These are phyloP conservation scores for Fusarium sp. DNA, from an alignment of 2,329 filamentous ascomycete species.

Conservation along the genomic window DNA sequence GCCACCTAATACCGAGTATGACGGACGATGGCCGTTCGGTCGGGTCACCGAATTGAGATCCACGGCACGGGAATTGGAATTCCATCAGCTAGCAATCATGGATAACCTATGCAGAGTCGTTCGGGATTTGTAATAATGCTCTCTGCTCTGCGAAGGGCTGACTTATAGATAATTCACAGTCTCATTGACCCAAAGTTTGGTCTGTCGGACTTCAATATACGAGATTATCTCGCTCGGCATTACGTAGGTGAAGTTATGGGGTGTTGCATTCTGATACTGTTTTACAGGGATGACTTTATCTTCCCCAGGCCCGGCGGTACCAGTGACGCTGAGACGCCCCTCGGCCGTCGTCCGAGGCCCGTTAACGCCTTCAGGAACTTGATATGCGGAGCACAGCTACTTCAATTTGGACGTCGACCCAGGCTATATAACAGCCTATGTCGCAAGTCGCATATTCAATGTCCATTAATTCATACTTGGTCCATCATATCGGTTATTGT, in stretches of 20 bases:
- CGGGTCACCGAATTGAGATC: neutral
- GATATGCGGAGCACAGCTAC: constrained; percentile 36
- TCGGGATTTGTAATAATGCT: neutral
- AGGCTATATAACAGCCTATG: constrained; percentile 34
- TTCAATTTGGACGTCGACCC: constrained; percentile 21
- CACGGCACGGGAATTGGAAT: neutral
- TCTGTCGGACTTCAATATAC: constrained; percentile 25
- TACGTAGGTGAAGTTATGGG: constrained; percentile 3
- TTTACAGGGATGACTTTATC: constrained; percentile 26
- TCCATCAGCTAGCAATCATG: neutral
- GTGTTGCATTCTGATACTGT: constrained; percentile 23
- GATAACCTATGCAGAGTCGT: neutral
- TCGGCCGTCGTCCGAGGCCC: constrained; percentile 42
- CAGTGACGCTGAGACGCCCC: constrained; percentile 33
- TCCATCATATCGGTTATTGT: constrained; percentile 1
- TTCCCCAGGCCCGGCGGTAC: constrained; percentile 44
- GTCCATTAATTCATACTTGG: neutral
- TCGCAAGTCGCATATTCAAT: constrained; percentile 5
- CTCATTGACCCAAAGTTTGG: neutral
- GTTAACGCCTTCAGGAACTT: constrained; percentile 36
- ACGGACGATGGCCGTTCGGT: constrained; percentile 43
- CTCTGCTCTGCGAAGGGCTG: neutral
- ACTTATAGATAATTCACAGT: neutral
- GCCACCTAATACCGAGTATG: constrained; percentile 46
- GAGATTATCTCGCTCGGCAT: constrained; percentile 27